A percentile compares a stretch with the other conserved stretches of the same genome.
Conservation (phyloP, 495 filamentous ascomycete genomes). For the Ascobolus immersus region DNA sequence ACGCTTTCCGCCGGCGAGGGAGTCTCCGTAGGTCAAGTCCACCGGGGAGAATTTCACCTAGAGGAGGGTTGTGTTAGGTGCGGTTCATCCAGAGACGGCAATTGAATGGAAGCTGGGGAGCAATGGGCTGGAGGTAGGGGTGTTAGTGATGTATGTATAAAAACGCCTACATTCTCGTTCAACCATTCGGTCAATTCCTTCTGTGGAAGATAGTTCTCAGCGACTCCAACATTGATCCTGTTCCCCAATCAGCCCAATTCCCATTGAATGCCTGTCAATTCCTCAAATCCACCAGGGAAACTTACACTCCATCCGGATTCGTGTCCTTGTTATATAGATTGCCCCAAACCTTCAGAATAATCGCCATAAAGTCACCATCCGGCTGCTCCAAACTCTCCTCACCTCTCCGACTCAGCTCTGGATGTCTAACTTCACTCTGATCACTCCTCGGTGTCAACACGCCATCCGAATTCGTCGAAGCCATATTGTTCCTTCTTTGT, state of each 20-base stretch:
- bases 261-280: background rate
- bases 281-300: background rate
- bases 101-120: background rate
- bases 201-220: conserved; percentile 3
- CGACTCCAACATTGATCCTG: conserved; percentile 3
- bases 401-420: no score
- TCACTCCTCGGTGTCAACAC: no score
- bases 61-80: no score
- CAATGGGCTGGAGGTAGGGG: background rate
- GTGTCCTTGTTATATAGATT: background rate
- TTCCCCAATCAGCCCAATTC: background rate
- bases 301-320: conserved; percentile 1
- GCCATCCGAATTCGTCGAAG: no score
- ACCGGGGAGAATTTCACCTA: background rate
- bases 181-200: background rate
- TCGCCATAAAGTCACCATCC: no score
- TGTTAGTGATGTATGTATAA: background rate
- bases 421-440: no score
- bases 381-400: no score
- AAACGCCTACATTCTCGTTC: conserved; percentile 1
- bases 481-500: no score
- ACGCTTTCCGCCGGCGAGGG: conserved; percentile 2
- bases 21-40: conserved; percentile 3
- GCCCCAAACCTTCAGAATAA: background rate
- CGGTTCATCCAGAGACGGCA: no score